These are phyloP conservation scores for Penicillium crystallinum DNA, from an alignment of 495 filamentous ascomycete genomes.

Conservation along the genomic window DNA sequence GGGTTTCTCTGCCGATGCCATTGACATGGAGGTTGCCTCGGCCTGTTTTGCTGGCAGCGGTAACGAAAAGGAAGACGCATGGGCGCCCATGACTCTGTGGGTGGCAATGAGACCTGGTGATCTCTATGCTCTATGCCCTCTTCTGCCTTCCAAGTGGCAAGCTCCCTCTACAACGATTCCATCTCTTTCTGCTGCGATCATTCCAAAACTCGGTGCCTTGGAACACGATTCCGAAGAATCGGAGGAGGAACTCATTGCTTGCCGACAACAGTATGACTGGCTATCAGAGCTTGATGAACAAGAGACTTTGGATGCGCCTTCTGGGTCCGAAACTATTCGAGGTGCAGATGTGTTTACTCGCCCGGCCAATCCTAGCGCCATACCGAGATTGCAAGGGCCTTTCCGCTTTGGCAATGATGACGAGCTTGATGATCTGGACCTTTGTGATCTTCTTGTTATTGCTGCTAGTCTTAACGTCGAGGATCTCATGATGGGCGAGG, in stretches of 20 bases:
- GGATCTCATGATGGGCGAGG: slow-evolving; percentile 49
- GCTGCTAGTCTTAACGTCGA: slow-evolving; percentile 49
- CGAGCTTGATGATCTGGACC: slow-evolving; percentile 62
- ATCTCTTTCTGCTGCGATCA: slow-evolving; percentile 67
- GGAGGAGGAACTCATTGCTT: slow-evolving; percentile 43
- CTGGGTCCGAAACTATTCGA: slow-evolving; percentile 25
- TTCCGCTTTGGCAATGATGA: slow-evolving; percentile 66
- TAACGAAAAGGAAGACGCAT: slow-evolving; percentile 60
- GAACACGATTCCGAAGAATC: slow-evolving; percentile 54
- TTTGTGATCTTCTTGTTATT: slow-evolving; percentile 56
- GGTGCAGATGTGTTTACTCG: slow-evolving; percentile 68
- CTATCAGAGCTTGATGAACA: slow-evolving; percentile 75
- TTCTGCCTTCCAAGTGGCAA: slow-evolving; percentile 77
- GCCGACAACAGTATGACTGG: slow-evolving; percentile 73
- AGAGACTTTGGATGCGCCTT: slow-evolving; percentile 46
- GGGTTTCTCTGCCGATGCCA: slow-evolving; percentile 74
- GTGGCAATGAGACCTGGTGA: slow-evolving; percentile 83
- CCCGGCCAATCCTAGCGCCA: slow-evolving; percentile 61
- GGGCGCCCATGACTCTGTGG: slow-evolving; percentile 91
- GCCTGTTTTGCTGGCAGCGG: slow-evolving; percentile 74
- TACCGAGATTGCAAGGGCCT: slow-evolving; percentile 80
- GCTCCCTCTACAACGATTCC: slow-evolving; percentile 70
- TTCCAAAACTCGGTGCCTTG: slow-evolving; percentile 56
- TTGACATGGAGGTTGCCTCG: slow-evolving; percentile 84
- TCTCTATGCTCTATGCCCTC: slow-evolving; percentile 83